phyloP scores from a whole-genome alignment of 345 rosid species.

The Turritis glabra region DNA sequence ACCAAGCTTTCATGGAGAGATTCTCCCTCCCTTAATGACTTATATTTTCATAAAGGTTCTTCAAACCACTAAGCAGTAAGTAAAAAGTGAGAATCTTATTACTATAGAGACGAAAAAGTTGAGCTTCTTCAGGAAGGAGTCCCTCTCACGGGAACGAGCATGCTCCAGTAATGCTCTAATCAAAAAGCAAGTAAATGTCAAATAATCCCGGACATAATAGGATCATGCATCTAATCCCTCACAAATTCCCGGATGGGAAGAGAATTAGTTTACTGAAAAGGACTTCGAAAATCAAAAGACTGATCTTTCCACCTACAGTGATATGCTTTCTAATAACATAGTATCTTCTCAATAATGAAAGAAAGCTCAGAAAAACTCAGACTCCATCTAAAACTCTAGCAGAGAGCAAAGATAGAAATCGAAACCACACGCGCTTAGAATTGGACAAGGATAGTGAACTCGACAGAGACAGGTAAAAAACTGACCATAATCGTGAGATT shows the following conservation, averaged over 20 bases:
- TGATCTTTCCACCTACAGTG: too few species aligned
- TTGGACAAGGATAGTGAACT: not conserved
- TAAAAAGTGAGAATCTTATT: not conserved
- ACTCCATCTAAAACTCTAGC: not conserved
- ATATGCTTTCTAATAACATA: not conserved
- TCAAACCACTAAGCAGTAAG: conserved; percentile 18
- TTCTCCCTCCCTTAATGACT: not conserved
- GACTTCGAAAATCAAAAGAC: too few species aligned
- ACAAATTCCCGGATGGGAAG: too few species aligned
- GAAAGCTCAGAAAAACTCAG: not conserved
- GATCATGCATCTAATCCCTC: too few species aligned
- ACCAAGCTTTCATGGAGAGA: not conserved
- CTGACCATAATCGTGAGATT: not conserved
- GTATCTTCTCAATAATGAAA: not conserved
- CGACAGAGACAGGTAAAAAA: not conserved
- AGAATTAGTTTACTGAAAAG: too few species aligned
- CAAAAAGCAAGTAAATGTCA: not conserved
- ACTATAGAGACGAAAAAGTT: not conserved
- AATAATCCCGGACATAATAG: not conserved
- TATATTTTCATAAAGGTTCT: not conserved
- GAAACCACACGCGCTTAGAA: not conserved
- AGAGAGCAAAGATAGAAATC: not conserved
- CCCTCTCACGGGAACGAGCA: not conserved
- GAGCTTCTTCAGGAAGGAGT: conserved; percentile 6
- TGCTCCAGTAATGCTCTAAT: not conserved